Evolutionary conservation across 2,329 filamentous ascomycete genomes (phyloP), one percentile per base, ranked within the genome.

Genomic region (Ophiostoma fasciatum): DNA sequence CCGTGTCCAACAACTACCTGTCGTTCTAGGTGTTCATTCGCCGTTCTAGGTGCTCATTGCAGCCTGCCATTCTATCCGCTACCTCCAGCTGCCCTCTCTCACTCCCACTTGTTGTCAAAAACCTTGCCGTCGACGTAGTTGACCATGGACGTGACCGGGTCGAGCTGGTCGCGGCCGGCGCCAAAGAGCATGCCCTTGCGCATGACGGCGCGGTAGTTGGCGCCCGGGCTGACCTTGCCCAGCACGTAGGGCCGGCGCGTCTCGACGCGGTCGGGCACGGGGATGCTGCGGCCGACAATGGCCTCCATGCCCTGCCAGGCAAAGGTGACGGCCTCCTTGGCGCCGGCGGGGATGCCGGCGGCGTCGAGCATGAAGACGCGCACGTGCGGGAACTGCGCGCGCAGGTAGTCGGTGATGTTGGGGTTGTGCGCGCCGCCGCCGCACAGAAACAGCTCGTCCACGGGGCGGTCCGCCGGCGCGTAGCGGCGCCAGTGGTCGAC

Each of bases 291-390:
- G 7, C 66, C 68, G 0, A 71, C 61, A 13, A 74, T 48, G 2
- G 68, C 66, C 48, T 75, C 69, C 61, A 76, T 67, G 3, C 63
- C 70, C 50, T 73, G 68, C 62, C 67, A 71, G 4, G 72, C 70
- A 47, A 75, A 74, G 1, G 63, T 69, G 35, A 71, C 59, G 5
- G 69, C 68, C 48, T 76, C 71, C 49, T 75, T 75, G 3, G 71
- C 70, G 23, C 62, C 64, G 1, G 54, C 64, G 0, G 68, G 66
- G 33, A 76, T 61, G 5, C 70, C 70, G 3, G 68, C 67, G 33
- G 67, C 67, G 43, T 74, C 68, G 7, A 75, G 55, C 59, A 69
- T 67, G 36, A 61, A 53, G 30, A 75, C 66, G 26, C 54, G 58
- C 3, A 62, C 61, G 26, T 58, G 53, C 12, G 62, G 68, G 44